Evolutionary conservation across 179 eudicot species (phyloP), one percentile per base, ranked within the genome.

Genomic region (Silene vulgaris): DNA sequence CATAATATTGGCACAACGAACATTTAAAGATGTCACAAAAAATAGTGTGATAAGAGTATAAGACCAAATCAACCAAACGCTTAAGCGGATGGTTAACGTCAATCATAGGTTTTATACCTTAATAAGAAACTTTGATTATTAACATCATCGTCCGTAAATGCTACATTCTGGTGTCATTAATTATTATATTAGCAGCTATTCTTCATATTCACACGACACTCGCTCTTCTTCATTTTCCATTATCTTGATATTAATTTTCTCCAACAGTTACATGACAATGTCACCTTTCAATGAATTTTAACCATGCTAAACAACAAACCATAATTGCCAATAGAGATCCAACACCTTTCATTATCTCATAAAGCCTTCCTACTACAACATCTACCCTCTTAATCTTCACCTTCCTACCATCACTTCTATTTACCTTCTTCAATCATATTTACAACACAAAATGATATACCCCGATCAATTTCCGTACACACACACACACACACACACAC

Each of bases 1-100:
- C 17, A 30, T 56, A 64, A 57, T 48, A 57, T n/a, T 30, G 48
- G 57, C 64, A 72, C 75, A 26, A 17, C 61, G 9, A 70, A 26
- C 6, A 5, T 50, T 23, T 20, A 50, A 71, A 4, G 40, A 35
- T 35, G 40, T 35, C 40, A 35, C 40, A 35, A 35, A 35, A 35
- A 5, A 35, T 4, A 35, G 8, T 5, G 40, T 35, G 40, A 35
- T 0, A 35, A 35, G 40, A 35, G 40, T 35, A 35, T 35, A 35
- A 35, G 40, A 35, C 40, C 8, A 5, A 35, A 5, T 35, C 40
- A 35, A 35, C 8, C 8, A 35, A 35, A 35, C 1, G 7, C 40
- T 35, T 3, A 35, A 35, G 40, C 40, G 7, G 40, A 35, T 35
- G 48, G 48, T 40, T 40, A 40, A 40, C 11, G 48, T 40, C 12